Evolutionary conservation across 2,329 filamentous ascomycete species (phyloP).

Genomic region (Colletotrichum gigasporum): DNA sequence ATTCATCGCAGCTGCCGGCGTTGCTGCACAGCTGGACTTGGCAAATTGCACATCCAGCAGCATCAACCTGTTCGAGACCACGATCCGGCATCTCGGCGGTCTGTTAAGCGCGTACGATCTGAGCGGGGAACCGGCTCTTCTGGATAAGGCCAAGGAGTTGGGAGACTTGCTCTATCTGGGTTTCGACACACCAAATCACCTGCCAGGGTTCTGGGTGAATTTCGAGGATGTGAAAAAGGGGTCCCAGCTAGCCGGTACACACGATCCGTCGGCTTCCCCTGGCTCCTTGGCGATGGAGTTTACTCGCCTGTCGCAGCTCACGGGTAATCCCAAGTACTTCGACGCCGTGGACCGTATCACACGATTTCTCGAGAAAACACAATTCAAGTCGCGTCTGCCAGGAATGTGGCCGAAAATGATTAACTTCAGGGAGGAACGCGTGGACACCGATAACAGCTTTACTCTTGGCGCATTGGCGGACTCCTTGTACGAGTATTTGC

Average conservation of each 20-base stretch:
- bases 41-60: slow-evolving; percentile 52
- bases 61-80: slow-evolving; percentile 75
- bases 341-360: slow-evolving; percentile 76
- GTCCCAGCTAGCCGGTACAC: slow-evolving; percentile 7
- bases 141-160: slow-evolving; percentile 70
- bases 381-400: slow-evolving; percentile 72
- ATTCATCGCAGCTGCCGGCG: slow-evolving; percentile 58
- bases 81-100: slow-evolving; percentile 76
- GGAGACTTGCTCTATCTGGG: slow-evolving; percentile 72
- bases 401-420: slow-evolving; percentile 78
- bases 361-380: slow-evolving; percentile 70
- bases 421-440: slow-evolving; percentile 62
- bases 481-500: slow-evolving; percentile 52
- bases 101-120: slow-evolving; percentile 76
- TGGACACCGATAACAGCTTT: slow-evolving; percentile 38
- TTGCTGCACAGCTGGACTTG: slow-evolving; percentile 59
- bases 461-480: slow-evolving; percentile 51
- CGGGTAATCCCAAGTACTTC: slow-evolving; percentile 77
- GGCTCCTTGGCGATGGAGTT: slow-evolving; percentile 79
- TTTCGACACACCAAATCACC: slow-evolving; percentile 73
- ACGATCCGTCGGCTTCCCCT: slow-evolving; percentile 54
- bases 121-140: slow-evolving; percentile 62
- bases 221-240: slow-evolving; percentile 25
- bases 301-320: slow-evolving; percentile 77
- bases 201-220: slow-evolving; percentile 54